Conservation (phyloP, 306 rosid species). For the Casuarina cunninghamiana region DNA sequence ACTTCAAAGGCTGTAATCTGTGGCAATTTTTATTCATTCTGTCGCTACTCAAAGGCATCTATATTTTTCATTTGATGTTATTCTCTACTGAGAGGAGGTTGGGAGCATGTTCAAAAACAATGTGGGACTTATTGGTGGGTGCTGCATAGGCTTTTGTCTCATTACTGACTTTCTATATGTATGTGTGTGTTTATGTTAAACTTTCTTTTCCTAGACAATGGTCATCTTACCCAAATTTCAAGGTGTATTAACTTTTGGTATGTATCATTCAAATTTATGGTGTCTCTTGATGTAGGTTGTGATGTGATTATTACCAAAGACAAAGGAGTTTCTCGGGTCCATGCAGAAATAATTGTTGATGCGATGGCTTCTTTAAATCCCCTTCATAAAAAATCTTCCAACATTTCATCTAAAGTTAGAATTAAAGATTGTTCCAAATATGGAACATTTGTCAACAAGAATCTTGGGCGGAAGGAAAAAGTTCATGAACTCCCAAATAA, state of each 20-base stretch:
- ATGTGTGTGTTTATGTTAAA: not conserved
- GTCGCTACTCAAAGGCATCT: too few species aligned
- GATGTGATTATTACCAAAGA: slow-evolving; percentile 75
- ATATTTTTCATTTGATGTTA: too few species aligned
- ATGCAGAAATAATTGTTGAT: slow-evolving; percentile 80
- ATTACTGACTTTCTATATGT: not conserved
- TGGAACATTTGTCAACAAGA: slow-evolving; percentile 69
- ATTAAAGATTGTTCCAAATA: slow-evolving; percentile 87
- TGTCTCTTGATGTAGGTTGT: slow-evolving; percentile 56
- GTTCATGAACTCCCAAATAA: slow-evolving; percentile 77
- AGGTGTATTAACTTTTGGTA: slow-evolving; percentile 7
- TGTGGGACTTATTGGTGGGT: not conserved
- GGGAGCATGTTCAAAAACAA: not conserved
- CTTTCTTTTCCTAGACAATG: not conserved
- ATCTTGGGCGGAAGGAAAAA: slow-evolving; percentile 51
- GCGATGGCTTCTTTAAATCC: slow-evolving; percentile 47
- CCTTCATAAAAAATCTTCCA: slow-evolving; percentile 29
- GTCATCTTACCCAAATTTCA: not conserved
- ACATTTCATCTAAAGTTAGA: slow-evolving; percentile 32
- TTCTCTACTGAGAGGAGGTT: not conserved
- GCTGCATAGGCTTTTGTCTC: not conserved
- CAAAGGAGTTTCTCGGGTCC: slow-evolving; percentile 94
- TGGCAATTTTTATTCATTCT: too few species aligned
- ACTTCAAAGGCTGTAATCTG: too few species aligned
- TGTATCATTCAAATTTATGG: slow-evolving; percentile 15